Conservation (phyloP, 768 basidiomycete genomes). For the Tephrocybe sp. region DNA sequence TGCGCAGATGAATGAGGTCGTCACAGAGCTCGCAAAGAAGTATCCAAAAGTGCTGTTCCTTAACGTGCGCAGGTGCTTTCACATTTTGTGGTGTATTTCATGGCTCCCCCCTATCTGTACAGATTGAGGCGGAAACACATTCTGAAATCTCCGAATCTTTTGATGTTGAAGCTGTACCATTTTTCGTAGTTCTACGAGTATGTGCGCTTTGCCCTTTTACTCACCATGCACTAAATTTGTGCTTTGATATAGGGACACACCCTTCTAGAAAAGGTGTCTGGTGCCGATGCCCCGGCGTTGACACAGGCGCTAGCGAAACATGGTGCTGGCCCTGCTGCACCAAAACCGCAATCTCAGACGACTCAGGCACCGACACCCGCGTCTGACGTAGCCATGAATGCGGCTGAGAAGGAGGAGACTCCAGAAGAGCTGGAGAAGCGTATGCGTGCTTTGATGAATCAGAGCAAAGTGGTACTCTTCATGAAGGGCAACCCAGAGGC, state of each 20-base stretch:
- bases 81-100: background rate
- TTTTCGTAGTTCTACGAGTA: slow-evolving; percentile 81
- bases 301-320: slow-evolving; percentile 62
- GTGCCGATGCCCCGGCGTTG: slow-evolving; percentile 74
- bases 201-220: too few species aligned
- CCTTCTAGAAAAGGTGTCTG: slow-evolving; percentile 73
- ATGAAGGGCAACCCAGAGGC: slow-evolving; percentile 85
- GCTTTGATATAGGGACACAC: slow-evolving; percentile 71
- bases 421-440: slow-evolving; percentile 66
- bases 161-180: slow-evolving; percentile 86
- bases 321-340: slow-evolving; percentile 32
- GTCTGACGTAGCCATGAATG: slow-evolving; percentile 16
- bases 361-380: slow-evolving; percentile 38
- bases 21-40: slow-evolving; percentile 70
- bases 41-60: slow-evolving; percentile 71
- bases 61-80: slow-evolving; percentile 45
- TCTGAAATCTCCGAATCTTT: slow-evolving; percentile 90
- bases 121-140: slow-evolving; percentile 85
- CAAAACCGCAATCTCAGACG: slow-evolving; percentile 50
- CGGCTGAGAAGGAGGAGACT: slow-evolving; percentile 42
- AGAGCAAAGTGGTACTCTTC: slow-evolving; percentile 79
- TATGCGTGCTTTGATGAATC: slow-evolving; percentile 72
- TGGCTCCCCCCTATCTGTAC: background rate
- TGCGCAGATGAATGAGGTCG: slow-evolving; percentile 82
- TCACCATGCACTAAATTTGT: background rate